Base-by-base conservation (phyloP, 805 yeast species). In the Candida yuanshanica region DNA sequence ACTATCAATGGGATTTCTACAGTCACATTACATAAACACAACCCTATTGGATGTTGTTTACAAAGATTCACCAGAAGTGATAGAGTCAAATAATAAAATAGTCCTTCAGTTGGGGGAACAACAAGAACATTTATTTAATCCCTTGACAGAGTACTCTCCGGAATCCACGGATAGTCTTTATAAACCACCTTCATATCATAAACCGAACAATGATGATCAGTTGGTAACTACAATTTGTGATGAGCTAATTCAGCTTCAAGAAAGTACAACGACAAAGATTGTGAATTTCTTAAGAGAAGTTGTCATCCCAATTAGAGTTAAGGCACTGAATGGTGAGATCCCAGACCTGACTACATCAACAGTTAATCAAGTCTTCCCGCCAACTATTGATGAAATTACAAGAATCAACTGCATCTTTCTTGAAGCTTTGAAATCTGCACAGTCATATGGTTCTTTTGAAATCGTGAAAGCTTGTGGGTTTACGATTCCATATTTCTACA, bases 331-430 rank as follows among this genome's bases (percentile, higher is more conserved):
- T 41, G 74, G 74, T 1, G 71, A 72, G 31, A 59, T 79, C 6
- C 66, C 72, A 4, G 70, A 70, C 10, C 57, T 77, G 33, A 79
- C 86, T 1, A 79, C 84, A 3, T 61, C 81, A 2, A 77, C 79
- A 49, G 69, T 90, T 25, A 90, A 91, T 59, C 70, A 79, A 37
- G 71, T 88, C 1, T 89, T 91, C 55, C 97, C 98, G 3, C 97
- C 97, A 1, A 91, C 98, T 0, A 83, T 91, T 16, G 97, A 91
- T 62, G 98, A 91, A 64, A 81, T 91, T 14, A 85, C 95, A 10
- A 72, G 97, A 54, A 81, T 91, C 31, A 90, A 90, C 56, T 86
- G 95, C 56, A 79, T 91, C 5, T 77, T 87, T 44, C 74, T 84
- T 46, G 95, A 84, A 50, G 77, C 93, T 18, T 63, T 91, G 41